Percentiles rank a stretch among this genome's conserved stretches.
Conservation (phyloP, 306 rosid genomes). For the Vigna hirtella region DNA sequence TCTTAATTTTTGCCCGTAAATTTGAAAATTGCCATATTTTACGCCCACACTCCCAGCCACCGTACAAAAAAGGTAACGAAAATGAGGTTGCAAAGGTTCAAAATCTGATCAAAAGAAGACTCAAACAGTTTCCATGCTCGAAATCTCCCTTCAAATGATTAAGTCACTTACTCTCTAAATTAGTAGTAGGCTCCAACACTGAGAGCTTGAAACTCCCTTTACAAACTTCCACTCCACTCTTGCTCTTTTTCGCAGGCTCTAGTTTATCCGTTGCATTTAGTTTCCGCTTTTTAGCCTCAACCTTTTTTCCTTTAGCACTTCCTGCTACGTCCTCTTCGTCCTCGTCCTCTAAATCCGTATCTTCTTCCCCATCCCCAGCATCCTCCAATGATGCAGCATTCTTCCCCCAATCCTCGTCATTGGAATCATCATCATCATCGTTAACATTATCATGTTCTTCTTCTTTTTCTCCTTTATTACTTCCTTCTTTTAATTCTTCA, state of each 20-base stretch:
- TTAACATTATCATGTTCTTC: conserved; percentile 41
- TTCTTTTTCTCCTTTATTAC: conserved; percentile 31
- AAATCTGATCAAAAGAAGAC: not conserved
- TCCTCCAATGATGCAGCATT: conserved; percentile 48
- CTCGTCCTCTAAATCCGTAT: conserved; percentile 56
- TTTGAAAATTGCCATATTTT: conserved; percentile 11
- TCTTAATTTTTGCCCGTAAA: not conserved
- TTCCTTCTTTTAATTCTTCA: conserved; percentile 36
- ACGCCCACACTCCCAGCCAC: not conserved
- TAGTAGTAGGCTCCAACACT: conserved; percentile 44
- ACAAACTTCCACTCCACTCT: conserved; percentile 49
- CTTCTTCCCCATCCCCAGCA: conserved; percentile 55
- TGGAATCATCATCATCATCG: conserved; percentile 60
- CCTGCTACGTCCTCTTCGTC: conserved; percentile 49
- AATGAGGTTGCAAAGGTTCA: not conserved
- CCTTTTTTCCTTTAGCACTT: conserved; percentile 52
- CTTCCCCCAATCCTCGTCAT: conserved; percentile 83
- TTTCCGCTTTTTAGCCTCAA: conserved; percentile 60
- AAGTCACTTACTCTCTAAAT: conserved; percentile 61
- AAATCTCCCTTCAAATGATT: not conserved
- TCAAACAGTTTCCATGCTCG: not conserved
- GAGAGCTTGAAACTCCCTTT: conserved; percentile 48
- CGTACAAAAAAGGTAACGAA: not conserved
- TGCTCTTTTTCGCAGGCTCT: conserved; percentile 66
- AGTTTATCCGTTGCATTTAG: conserved; percentile 41